Evolutionary conservation across 2,329 filamentous ascomycete species (phyloP), one percentile per base, ranked within the genome.

Genomic region (Emergomyces pasteurianus): DNA sequence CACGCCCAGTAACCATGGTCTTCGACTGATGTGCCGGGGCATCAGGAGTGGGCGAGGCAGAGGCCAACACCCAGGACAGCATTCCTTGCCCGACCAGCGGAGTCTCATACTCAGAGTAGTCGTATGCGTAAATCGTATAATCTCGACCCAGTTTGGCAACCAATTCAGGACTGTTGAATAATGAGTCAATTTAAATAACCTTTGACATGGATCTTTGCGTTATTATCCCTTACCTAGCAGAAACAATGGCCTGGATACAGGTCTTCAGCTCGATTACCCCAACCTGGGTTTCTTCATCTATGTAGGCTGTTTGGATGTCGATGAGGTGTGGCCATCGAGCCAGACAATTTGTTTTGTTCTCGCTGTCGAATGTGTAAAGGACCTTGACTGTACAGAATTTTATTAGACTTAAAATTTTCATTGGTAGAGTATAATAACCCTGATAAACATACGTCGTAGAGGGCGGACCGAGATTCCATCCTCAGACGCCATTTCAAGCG

Each of bases 61-160:
- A 79, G 57, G 83, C 81, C 53, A 97, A 80, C 26, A 87, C 85
- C 83, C 88, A 88, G 43, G 94, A 97, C 23, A 99, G 80, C 86
- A 97, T 90, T 59, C 95, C 94, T 74, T 99, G 92, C 26, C 94
- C 94, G 28, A 96, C 92, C 60, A 97, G 81, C 59, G 95, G 94
- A 21, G 87, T 90, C 70, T 96, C 92, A 65, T 89, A 89, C 75
- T 99, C 94, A 14, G 94, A 96, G 74, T 92, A 97, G 74, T 99
- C 94, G 77, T 90, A 90, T 36, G 92, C 91, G 75, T 99, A 99
- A 61, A 99, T 86, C n/a, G 91, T 94, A 76, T 94, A 99, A 76
- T 99, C 92, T 74, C 83, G 77, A 76, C 87, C 81, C 63, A 87
- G 72, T 79, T 87, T 79, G 70, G 84, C 83, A 54, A 91, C 79